Evolutionary conservation across 495 filamentous ascomycete genomes (phyloP), one percentile per base, ranked within the genome.

Genomic region (Sordaria brevicollis): DNA sequence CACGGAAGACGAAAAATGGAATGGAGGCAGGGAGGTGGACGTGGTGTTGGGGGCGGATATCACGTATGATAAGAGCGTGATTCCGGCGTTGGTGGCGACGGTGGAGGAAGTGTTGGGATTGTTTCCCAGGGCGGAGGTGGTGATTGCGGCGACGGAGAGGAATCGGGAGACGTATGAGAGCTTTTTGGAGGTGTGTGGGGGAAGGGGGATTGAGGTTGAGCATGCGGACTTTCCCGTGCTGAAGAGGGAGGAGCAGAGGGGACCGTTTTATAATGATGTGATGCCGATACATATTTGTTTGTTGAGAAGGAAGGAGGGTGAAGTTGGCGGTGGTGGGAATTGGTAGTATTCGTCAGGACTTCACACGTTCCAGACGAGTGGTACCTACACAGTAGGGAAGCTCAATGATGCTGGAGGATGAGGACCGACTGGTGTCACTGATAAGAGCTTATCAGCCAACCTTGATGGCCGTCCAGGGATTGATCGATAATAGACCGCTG

Each of bases 1-100:
- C n/a, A 81, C 79, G 2, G 82, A 84, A 67, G 80, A 82, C 38
- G 65, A 73, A 49, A 68, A 72, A 36, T 85, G 81, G 83, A 83
- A 83, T 57, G 77, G 75, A 7, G 82, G 82, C 35, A 70, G 73
- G 10, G 72, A 73, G 15, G 76, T 86, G 35, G 82, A 87, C 68
- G 71, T 84, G 29, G 78, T 86, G 5, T 73, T 87, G 36, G 85
- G 83, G 4, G 84, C 85, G 10, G 85, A 87, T 67, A 74, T 87
- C 70, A 85, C 84, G 0, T 87, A 86, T 70, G 83, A 87, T 72
- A 76, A 68, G 65, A 77, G 76, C 41, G 75, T 78, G 37, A 83
- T 84, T 69, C 81, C 81, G 9, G 74, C 81, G 1, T 72, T 87
- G 65, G 75, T 85, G 2, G 79, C 76, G 0, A 86, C 85, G 10